Evolutionary conservation across 164 flowering plant genomes (phyloP).

Genomic region (Euptelea pleiosperma): DNA sequence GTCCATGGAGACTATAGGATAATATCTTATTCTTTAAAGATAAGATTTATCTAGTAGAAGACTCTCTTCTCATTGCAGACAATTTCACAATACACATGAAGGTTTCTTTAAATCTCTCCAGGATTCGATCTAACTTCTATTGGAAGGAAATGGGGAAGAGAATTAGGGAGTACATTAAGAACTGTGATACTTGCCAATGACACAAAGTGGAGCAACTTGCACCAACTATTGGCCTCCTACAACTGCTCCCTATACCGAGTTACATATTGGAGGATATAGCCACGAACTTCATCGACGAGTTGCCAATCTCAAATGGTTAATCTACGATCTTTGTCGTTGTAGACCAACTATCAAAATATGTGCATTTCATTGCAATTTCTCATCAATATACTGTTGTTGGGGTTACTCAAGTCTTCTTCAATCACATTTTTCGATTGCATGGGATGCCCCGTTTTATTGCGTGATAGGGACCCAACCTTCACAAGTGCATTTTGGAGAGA

Average conservation of each 20-base stretch:
- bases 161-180: conserved; percentile 1
- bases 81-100: neutral
- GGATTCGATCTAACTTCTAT: neutral
- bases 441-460: conserved; percentile 1
- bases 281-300: neutral
- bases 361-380: neutral
- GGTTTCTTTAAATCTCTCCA: neutral
- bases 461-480: conserved; percentile 5
- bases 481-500: neutral
- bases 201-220: neutral
- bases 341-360: conserved; percentile 5
- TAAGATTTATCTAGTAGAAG: neutral
- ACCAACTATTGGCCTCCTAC: neutral
- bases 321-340: neutral
- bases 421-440: conserved; percentile 4
- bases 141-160: conserved; percentile 2
- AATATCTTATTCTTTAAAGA: conserved; percentile 4
- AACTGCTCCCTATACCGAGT: neutral
- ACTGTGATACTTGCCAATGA: neutral
- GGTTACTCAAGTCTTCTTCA: conserved; percentile 3
- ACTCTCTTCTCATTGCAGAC: neutral
- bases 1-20: neutral
- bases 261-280: neutral
- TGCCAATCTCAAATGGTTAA: conserved; percentile 1
- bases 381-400: conserved; percentile 4